Percentiles rank a stretch among this genome's conserved stretches.
These are phyloP conservation scores for Clarireedia sp. DNA, from an alignment of 2,329 filamentous ascomycete genomes.

Conservation along the genomic window DNA sequence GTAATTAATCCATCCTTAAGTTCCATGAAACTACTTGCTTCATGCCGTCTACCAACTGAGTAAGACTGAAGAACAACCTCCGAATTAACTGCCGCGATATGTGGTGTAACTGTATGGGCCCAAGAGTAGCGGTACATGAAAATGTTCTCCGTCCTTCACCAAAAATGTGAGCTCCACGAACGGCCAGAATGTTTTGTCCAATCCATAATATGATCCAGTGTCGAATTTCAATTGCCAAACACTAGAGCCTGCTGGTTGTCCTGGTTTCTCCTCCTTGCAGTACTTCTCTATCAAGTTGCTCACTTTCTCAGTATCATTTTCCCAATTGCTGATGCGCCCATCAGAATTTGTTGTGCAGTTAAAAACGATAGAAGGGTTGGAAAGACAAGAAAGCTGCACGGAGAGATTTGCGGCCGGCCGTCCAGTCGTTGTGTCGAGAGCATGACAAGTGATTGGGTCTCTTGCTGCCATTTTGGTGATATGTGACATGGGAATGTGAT, in stretches of 20 bases:
- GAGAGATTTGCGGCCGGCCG: constrained; percentile 58
- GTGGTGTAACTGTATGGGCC: constrained; percentile 76
- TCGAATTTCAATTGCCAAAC: constrained; percentile 67
- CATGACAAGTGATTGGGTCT: constrained; percentile 75
- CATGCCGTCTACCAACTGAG: not conserved
- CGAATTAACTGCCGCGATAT: constrained; percentile 60
- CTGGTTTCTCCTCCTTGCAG: constrained; percentile 1
- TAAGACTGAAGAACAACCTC: not conserved
- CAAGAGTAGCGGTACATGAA: constrained; percentile 71
- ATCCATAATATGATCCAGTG: constrained; percentile 62
- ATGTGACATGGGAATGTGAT: not conserved
- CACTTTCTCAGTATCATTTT: constrained; percentile 2
- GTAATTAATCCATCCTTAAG: constrained; percentile 1
- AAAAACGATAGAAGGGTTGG: constrained; percentile 39
- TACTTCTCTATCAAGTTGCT: constrained; percentile 13
- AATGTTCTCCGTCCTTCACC: constrained; percentile 52
- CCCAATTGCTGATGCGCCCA: constrained; percentile 65
- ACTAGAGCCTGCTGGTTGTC: constrained; percentile 24
- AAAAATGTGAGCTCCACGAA: constrained; percentile 48
- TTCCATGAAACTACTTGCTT: constrained; percentile 1
- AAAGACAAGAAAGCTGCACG: constrained; percentile 38
- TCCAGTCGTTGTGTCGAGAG: constrained; percentile 74
- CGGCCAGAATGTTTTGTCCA: constrained; percentile 49
- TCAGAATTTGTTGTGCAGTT: constrained; percentile 66
- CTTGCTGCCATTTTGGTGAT: constrained; percentile 10